Evolutionary conservation across 441 rosid species (phyloP).

Genomic region (Isatis lusitanica): DNA sequence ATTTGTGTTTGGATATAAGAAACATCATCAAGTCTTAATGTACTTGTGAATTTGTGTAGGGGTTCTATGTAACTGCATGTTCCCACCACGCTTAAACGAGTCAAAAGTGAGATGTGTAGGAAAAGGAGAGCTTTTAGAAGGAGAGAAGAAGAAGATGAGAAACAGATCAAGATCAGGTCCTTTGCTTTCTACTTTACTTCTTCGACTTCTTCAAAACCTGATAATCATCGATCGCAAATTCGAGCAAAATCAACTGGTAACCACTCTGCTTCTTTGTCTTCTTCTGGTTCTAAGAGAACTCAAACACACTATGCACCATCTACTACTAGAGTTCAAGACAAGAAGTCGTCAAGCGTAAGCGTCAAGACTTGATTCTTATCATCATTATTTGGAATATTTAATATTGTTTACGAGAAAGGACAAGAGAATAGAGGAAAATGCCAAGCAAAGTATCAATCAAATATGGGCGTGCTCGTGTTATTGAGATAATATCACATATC

Average conservation of each 20-base stretch:
- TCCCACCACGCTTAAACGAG: conserved; percentile 73
- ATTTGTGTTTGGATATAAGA: not conserved
- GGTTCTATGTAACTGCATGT: conserved; percentile 76
- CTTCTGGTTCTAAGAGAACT: conserved; percentile 20
- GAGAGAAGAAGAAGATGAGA: conserved; percentile 60
- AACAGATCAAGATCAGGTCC: conserved; percentile 25
- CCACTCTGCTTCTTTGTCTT: not conserved
- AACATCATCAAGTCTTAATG: not conserved
- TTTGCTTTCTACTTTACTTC: conserved; percentile 20
- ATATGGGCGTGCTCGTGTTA: conserved; percentile 31
- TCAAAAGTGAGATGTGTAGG: conserved; percentile 52
- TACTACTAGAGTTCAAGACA: conserved; percentile 22
- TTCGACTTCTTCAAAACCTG: conserved; percentile 17
- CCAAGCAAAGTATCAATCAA: conserved; percentile 36
- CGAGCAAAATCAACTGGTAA: conserved; percentile 26
- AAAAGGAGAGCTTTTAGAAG: conserved; percentile 42
- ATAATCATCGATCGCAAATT: conserved; percentile 15
- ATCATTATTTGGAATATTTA: conserved; percentile 17
- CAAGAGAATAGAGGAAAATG: conserved; percentile 31
- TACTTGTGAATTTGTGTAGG: conserved; percentile 43
- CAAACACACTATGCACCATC: conserved; percentile 14
- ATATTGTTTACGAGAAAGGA: conserved; percentile 23
- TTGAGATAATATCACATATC: too few relatives aligned
- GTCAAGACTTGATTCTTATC: conserved; percentile 18
- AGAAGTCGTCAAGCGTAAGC: conserved; percentile 25